These are phyloP conservation scores for Trichoderma cornu-damae DNA, from an alignment of 2,329 filamentous ascomycete genomes.

Conservation along the genomic window DNA sequence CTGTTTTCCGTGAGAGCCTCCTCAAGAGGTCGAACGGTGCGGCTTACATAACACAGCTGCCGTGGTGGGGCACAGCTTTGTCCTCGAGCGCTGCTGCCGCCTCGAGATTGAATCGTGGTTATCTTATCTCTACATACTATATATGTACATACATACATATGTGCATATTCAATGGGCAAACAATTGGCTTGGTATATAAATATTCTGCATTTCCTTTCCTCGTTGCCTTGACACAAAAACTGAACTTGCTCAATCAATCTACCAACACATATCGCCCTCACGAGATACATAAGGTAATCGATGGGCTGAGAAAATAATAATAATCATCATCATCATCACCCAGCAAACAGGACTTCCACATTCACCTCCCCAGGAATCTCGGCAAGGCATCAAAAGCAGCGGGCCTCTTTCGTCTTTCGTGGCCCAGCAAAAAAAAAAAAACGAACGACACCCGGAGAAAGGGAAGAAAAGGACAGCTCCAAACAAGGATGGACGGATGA, in stretches of 20 bases:
- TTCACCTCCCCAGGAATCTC: too few species aligned
- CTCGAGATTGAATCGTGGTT: too few species aligned
- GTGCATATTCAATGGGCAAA: too few species aligned
- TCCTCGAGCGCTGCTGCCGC: not conserved
- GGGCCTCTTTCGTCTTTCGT: not conserved
- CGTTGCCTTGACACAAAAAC: too few species aligned
- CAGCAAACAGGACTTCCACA: too few species aligned
- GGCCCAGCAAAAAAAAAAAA: not conserved
- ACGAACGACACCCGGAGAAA: not conserved
- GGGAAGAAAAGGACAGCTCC: not conserved
- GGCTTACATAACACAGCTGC: constrained; percentile 12
- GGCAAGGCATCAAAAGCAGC: too few species aligned
- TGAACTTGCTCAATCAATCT: too few species aligned
- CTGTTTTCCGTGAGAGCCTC: constrained; percentile 16
- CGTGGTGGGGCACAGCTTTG: constrained; percentile 1
- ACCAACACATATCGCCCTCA: too few species aligned
- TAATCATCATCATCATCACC: not conserved
- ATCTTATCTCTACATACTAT: not conserved
- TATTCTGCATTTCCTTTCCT: too few species aligned
- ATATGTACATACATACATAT: not conserved
- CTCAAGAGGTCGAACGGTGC: constrained; percentile 6
- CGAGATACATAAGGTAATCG: too few species aligned
- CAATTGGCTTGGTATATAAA: too few species aligned
- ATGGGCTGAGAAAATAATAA: too few species aligned
- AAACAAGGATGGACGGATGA: not conserved